phyloP scores from a whole-genome alignment of 176 grass and related monocot species.

The Oryza punctata region DNA sequence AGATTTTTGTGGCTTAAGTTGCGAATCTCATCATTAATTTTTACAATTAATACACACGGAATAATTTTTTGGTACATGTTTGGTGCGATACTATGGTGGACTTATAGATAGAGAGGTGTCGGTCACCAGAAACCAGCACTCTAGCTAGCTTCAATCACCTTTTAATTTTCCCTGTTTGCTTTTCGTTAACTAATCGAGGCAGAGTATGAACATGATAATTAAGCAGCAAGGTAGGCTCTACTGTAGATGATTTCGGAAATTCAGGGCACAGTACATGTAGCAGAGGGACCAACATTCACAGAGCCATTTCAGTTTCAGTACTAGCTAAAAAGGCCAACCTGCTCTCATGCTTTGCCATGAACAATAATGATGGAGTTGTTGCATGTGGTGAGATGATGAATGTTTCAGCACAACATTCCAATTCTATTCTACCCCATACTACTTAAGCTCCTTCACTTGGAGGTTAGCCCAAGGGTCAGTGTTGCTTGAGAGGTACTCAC shows the following conservation, averaged over 20 bases:
- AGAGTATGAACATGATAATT: neutral
- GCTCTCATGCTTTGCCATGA: neutral
- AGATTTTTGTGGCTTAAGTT: constrained; percentile 11
- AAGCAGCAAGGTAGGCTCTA: neutral
- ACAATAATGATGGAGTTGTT: neutral
- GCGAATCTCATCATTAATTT: constrained; percentile 18
- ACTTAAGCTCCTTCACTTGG: neutral
- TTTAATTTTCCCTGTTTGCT: neutral
- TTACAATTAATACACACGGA: neutral
- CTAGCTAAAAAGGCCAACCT: neutral
- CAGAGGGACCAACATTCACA: neutral
- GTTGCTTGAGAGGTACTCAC: constrained; percentile 5
- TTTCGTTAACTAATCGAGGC: constrained; percentile 2
- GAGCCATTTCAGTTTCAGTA: neutral
- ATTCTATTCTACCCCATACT: neutral
- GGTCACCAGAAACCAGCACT: constrained; percentile 44
- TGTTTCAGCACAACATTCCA: neutral
- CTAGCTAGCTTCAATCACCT: neutral
- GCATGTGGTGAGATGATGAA: neutral
- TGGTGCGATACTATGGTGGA: constrained; percentile 17
- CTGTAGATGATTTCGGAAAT: constrained; percentile 3
- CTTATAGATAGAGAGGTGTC: constrained; percentile 31
- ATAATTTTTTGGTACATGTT: neutral
- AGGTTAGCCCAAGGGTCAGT: constrained; percentile 43
- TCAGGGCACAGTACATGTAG: neutral